Evolutionary conservation across 257 asterid genomes (phyloP), one percentile per base, ranked within the genome.

Genomic region (Ophiorrhiza pumila): DNA sequence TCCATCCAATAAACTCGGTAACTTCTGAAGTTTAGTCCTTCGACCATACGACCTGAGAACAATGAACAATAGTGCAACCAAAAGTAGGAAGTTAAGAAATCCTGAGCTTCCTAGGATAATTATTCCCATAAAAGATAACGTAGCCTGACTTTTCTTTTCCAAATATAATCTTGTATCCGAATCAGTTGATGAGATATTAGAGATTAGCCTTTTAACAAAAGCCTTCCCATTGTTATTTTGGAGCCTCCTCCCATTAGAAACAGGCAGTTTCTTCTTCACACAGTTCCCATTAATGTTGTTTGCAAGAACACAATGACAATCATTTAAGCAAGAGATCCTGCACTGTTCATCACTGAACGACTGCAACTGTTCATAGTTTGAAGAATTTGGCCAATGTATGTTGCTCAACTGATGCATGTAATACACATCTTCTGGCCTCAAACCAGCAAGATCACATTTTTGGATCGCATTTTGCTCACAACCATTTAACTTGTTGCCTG

Each of bases 71-170:
- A 52, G n/a, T 20, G 29, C 11, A 25, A n/a, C 71, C 35, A 70
- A 53, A 42, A 75, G 66, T 9, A 75, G 69, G 64, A 75, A 29
- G 58, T 70, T 62, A 46, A 75, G 63, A 69, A 69, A 69, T 15
- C n/a, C 74, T 5, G 74, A 69, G 23, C 74, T 52, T 27, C 74
- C 74, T 29, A 69, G 22, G 4, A 43, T 61, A 66, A 58, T 32
- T 58, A 62, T 25, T 29, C 31, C 55, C n/a, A 45, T 57, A 18
- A 75, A 52, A 57, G 43, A 62, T 61, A 75, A 65, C 10, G 56
- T 59, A 49, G 57, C 43, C 15, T n/a, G 49, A 1, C 43, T 31
- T 75, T 64, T 68, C 5, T 37, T 47, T 17, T 25, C 39, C 58
- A 42, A n/a, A 20, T 57, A 9, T 35, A 25, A 22, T 22, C 61